A percentile compares a stretch with the other conserved stretches of the same genome.
Evolutionary conservation across 768 basidiomycete genomes (phyloP).

Genomic region (Chlorophyllum brunneum): DNA sequence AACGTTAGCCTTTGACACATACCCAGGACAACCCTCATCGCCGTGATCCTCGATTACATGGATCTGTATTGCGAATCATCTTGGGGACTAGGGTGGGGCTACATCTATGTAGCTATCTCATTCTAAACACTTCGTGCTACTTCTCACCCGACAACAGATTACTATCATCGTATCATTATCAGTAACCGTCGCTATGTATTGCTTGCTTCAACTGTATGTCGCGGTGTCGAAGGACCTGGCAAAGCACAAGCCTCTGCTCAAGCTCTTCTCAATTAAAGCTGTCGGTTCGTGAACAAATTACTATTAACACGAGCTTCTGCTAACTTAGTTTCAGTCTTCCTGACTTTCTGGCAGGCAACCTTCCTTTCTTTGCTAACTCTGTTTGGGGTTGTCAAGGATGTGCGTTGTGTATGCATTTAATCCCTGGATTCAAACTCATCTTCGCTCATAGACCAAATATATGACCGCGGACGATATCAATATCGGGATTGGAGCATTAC

Average conservation of each 20-base stretch:
- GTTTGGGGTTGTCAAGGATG: slow-evolving; percentile 61
- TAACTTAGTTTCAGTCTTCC: slow-evolving; percentile 43
- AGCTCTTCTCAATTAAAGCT: slow-evolving; percentile 70
- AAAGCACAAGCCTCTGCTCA: slow-evolving; percentile 58
- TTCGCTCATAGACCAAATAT: slow-evolving; percentile 46
- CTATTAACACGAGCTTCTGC: not conserved
- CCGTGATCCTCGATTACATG: slow-evolving; percentile 57
- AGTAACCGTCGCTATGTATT: slow-evolving; percentile 77
- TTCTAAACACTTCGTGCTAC: not conserved
- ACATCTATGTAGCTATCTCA: slow-evolving; percentile 54
- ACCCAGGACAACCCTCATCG: slow-evolving; percentile 50
- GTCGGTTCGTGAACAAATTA: slow-evolving; percentile 42
- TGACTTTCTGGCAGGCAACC: slow-evolving; percentile 76
- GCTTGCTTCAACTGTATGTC: slow-evolving; percentile 67
- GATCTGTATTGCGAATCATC: slow-evolving; percentile 74
- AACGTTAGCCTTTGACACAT: not conserved
- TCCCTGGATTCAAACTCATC: not conserved
- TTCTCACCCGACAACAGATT: slow-evolving; percentile 35
- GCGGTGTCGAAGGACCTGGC: slow-evolving; percentile 50
- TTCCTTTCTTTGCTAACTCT: slow-evolving; percentile 52
- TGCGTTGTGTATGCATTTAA: slow-evolving; percentile 23
- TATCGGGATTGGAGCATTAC: slow-evolving; percentile 63
- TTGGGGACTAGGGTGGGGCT: slow-evolving; percentile 65
- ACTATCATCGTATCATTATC: slow-evolving; percentile 60
- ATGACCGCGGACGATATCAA: slow-evolving; percentile 76